Evolutionary conservation across 345 rosid species (phyloP).

Genomic region (Erucastrum elatum): DNA sequence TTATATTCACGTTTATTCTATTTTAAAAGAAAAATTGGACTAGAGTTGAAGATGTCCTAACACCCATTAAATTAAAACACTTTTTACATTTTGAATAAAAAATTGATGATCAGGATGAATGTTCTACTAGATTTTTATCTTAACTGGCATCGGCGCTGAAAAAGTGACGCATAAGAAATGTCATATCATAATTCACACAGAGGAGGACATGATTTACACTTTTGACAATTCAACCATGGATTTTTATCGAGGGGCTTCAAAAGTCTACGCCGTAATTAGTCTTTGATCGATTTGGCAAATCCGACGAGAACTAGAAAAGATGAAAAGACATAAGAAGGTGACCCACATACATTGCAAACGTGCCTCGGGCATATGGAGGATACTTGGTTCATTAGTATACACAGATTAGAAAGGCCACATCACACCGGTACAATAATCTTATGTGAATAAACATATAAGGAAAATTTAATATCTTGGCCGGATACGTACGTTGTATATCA

Average conservation of each 20-base stretch:
- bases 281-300: not conserved
- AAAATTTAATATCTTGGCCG: not conserved
- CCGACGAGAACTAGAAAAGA: not conserved
- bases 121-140: no score
- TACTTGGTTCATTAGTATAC: conserved; percentile 38
- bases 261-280: not conserved
- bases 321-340: conserved; percentile 15
- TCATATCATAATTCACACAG: no score
- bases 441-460: not conserved
- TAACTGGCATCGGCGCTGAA: not conserved
- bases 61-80: not conserved
- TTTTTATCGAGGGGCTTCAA: not conserved
- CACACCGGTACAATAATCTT: not conserved
- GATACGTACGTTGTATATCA: not conserved
- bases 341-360: conserved; percentile 20
- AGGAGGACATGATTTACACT: not conserved
- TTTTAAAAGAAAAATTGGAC: no score
- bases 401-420: conserved; percentile 20
- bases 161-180: not conserved
- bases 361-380: conserved; percentile 24
- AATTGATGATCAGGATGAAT: not conserved
- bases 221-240: not conserved
- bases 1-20: no score
- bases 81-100: not conserved
- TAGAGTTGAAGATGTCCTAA: no score